These are phyloP conservation scores for Termitomyces sp. DNA, from an alignment of 768 basidiomycete genomes.

Conservation along the genomic window DNA sequence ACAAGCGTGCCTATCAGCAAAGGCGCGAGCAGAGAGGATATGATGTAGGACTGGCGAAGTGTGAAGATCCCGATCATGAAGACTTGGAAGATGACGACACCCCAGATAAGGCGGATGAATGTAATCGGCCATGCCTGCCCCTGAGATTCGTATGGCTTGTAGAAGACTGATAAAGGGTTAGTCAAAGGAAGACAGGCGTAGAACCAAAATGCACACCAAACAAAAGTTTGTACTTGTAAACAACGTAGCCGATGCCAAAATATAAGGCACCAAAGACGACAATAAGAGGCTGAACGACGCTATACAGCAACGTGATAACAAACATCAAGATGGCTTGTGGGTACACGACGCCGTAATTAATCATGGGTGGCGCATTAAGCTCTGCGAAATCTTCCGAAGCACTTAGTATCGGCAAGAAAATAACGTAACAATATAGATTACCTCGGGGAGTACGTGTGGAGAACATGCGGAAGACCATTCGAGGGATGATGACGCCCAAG, in stretches of 20 bases:
- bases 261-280: slow-evolving; percentile 94
- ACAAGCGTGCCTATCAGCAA: slow-evolving; percentile 70
- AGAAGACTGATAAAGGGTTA: slow-evolving; percentile 65
- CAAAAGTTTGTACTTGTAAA: slow-evolving; percentile 97
- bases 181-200: neutral
- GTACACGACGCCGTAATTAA: slow-evolving; percentile 96
- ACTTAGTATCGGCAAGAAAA: neutral
- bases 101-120: slow-evolving; percentile 89
- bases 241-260: slow-evolving; percentile 93
- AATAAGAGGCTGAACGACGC: slow-evolving; percentile 93
- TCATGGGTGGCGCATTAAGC: slow-evolving; percentile 95
- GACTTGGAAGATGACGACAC: slow-evolving; percentile 86
- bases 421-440: slow-evolving; percentile 24
- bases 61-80: slow-evolving; percentile 98
- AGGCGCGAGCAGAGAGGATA: slow-evolving; percentile 63
- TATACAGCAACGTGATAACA: slow-evolving; percentile 92
- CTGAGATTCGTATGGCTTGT: slow-evolving; percentile 96
- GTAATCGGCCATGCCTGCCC: slow-evolving; percentile 99
- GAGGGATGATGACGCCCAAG: slow-evolving; percentile 82
- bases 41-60: slow-evolving; percentile 43
- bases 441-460: slow-evolving; percentile 90
- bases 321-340: slow-evolving; percentile 97
- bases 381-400: slow-evolving; percentile 81
- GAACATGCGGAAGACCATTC: slow-evolving; percentile 70
- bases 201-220: slow-evolving; percentile 61